phyloP scores from a whole-genome alignment of 177 flowering plant genomes.

The Vitis hybrid region DNA sequence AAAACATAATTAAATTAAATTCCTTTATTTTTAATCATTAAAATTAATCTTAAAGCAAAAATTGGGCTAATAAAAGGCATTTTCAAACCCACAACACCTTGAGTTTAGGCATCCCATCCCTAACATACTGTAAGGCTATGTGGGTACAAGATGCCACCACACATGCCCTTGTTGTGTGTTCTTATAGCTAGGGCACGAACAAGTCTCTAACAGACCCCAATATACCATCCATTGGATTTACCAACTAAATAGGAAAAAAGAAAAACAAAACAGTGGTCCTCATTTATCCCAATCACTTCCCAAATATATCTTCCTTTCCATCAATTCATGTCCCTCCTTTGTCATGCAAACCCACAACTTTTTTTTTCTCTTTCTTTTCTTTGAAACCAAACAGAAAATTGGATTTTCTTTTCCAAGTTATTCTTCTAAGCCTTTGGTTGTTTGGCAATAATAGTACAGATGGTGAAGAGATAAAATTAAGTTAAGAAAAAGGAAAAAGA shows the following conservation, averaged over 20 bases:
- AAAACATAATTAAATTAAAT: not conserved
- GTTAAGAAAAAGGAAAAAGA: not conserved
- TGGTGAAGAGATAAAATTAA: not conserved
- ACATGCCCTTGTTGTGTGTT: no score
- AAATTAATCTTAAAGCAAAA: not conserved
- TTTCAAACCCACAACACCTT: no score
- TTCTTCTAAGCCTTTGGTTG: not conserved
- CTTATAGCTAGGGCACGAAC: not conserved
- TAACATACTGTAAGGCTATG: no score
- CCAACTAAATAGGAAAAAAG: no score
- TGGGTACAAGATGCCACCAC: no score
- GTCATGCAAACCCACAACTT: not conserved
- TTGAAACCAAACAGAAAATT: not conserved
- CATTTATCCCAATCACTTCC: not conserved
- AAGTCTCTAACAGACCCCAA: not conserved
- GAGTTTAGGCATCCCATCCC: no score
- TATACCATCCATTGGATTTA: no score
- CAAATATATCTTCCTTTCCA: conserved; percentile 6
- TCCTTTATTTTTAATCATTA: not conserved
- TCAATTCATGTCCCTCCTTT: not conserved
- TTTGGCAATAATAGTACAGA: not conserved
- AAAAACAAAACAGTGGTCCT: no score
- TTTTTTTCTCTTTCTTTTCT: conserved; percentile 1
- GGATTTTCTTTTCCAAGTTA: not conserved
- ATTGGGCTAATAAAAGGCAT: no score